Base-by-base conservation (phyloP, 306 rosid species). In the Carpinus viminea region DNA sequence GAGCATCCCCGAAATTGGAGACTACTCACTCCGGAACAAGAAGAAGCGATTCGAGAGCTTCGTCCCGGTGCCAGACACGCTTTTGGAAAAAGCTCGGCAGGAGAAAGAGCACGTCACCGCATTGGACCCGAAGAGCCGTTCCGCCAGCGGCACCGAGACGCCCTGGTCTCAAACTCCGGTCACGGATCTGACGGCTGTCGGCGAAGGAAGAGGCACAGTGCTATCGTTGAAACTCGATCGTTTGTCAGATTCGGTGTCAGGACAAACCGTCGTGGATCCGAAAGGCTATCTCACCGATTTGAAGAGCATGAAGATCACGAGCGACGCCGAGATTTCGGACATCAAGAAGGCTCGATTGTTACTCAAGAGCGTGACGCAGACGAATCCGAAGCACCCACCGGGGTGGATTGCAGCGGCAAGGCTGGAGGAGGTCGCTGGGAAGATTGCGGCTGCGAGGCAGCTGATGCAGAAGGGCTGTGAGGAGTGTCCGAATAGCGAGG, bases 361-460 rank as follows among this genome's bases (percentile, higher is more conserved):
- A 82, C 88, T 91, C 0, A 93, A 91, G 91, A 93, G 98, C 84
- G 97, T 91, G 60, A 93, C 88, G 8, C 91, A 91, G 81, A 91
- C 97, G 1, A 91, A 93, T 88, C 98, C 96, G 0, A 93, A 91
- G 72, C 96, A 93, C 43, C 97, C 98, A 0, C 93, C 93, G 0
- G 97, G 97, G 74, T 93, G 98, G 98, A 91, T 91, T 79, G 98
- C 97, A 0, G 97, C 98, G 2, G 91, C 98, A 0, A 86, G 97
- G 90, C 76, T 93, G 73, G 98, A 93, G 86, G 97, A 93, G 77
- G 88, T 90, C 78, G 98, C 96, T 0, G 98, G 98, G 11, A 93
- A 90, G 89, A 87, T 93, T 74, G 92, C 89, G 81, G 93, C 86
- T 0, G 98, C 98, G 0, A 87, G 96, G 84, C 93, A 86, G 15